Conservation (phyloP, 345 rosid species). For the Aquilaria sinensis region DNA sequence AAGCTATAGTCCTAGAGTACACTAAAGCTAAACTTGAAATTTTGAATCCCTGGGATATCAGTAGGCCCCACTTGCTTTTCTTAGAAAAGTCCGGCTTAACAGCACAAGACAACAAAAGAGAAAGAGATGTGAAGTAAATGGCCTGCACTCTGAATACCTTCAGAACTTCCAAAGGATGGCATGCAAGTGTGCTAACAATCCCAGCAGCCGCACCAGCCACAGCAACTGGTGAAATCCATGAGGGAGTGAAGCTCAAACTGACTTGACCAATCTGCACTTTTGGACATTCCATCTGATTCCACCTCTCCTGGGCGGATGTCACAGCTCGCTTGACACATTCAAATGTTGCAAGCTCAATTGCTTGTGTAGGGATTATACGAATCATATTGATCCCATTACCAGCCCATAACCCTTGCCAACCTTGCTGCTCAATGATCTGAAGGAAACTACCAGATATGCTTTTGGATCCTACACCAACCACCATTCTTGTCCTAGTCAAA, state of each 20-base stretch:
- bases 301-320: conserved; percentile 68
- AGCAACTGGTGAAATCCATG: conserved; percentile 91
- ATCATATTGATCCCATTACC: conserved; percentile 92
- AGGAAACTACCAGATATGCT: conserved; percentile 83
- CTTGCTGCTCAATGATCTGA: conserved; percentile 84
- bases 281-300: conserved; percentile 44
- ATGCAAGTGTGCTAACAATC: conserved; percentile 75
- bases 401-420: conserved; percentile 98
- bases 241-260: conserved; percentile 50
- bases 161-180: conserved; percentile 98
- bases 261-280: conserved; percentile 58
- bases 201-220: conserved; percentile 99
- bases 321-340: conserved; percentile 84
- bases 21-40: no score
- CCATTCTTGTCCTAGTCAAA: conserved; percentile 82
- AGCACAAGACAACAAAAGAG: neutral
- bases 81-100: no score
- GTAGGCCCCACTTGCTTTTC: no score
- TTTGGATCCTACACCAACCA: conserved; percentile 95
- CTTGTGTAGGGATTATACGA: conserved; percentile 93
- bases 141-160: conserved; percentile 42
- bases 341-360: conserved; percentile 91
- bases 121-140: neutral
- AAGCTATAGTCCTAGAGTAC: no score
- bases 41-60: no score